phyloP scores from a whole-genome alignment of 805 yeast genomes.

The Maudiozyma pseudohumilis region DNA sequence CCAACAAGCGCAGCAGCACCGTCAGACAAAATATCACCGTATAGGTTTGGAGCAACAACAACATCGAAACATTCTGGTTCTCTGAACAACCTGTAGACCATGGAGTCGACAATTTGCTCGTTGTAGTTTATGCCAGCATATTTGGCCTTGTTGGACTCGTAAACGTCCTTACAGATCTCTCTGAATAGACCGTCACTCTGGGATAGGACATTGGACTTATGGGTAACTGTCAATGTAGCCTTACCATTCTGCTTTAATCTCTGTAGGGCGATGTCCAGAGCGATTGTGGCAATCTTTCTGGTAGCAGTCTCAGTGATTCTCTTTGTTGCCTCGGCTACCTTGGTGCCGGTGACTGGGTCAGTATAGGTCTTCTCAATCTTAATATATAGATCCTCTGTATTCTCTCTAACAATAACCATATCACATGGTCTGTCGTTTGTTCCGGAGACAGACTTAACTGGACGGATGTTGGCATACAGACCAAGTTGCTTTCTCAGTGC shows the following conservation, averaged over 20 bases:
- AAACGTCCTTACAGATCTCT: slow-evolving; percentile 50
- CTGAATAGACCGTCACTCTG: slow-evolving; percentile 93
- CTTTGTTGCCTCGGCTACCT: slow-evolving; percentile 95
- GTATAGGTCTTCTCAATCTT: slow-evolving; percentile 75
- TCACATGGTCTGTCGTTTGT: slow-evolving; percentile 77
- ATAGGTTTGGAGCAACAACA: slow-evolving; percentile 95
- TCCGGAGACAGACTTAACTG: slow-evolving; percentile 87
- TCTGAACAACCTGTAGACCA: slow-evolving; percentile 98
- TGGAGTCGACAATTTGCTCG: slow-evolving; percentile 97
- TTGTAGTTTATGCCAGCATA: slow-evolving; percentile 58
- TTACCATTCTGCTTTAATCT: slow-evolving; percentile 66
- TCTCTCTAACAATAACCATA: slow-evolving; percentile 96
- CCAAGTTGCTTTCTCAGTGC: slow-evolving; percentile 96
- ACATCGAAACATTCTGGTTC: slow-evolving; percentile 97
- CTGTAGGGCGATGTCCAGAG: slow-evolving; percentile 85
- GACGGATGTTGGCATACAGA: slow-evolving; percentile 92
- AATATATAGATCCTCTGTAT: slow-evolving; percentile 94
- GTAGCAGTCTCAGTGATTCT: slow-evolving; percentile 88
- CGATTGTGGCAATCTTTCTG: slow-evolving; percentile 77
- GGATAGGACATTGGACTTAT: slow-evolving; percentile 90
- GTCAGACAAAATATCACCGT: slow-evolving; percentile 93
- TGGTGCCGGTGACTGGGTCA: slow-evolving; percentile 68
- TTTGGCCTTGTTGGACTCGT: slow-evolving; percentile 43
- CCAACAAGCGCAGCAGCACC: slow-evolving; percentile 99
- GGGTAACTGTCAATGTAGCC: slow-evolving; percentile 72